Evolutionary conservation across 192 early-diverging fungal species (phyloP).

Genomic region (Phycomyces blakesleeanus): DNA sequence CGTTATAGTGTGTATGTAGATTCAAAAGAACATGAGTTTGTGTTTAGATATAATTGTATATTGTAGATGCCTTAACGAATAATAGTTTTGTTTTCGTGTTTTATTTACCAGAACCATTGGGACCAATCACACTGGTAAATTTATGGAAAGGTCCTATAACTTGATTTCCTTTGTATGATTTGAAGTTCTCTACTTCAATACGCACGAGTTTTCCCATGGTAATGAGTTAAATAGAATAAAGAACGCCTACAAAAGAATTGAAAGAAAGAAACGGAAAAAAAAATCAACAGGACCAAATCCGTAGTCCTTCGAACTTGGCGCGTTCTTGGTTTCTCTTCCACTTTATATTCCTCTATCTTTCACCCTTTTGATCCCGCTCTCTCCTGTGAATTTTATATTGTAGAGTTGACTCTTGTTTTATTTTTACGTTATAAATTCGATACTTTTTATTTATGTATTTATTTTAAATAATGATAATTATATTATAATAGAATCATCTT

Average conservation of each 20-base stretch:
- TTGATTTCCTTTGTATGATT: constrained; percentile 95
- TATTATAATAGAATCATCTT: too few relatives aligned
- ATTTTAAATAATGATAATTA: too few relatives aligned
- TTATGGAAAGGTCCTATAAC: constrained; percentile 91
- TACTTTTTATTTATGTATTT: too few relatives aligned
- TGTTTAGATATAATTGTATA: neutral
- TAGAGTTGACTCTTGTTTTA: too few relatives aligned
- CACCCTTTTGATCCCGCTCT: too few relatives aligned
- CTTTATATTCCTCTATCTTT: too few relatives aligned
- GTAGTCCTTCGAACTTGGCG: too few relatives aligned
- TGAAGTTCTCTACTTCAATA: constrained; percentile 97
- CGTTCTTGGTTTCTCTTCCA: too few relatives aligned
- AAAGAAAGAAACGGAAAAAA: constrained; percentile 4
- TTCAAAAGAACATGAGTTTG: neutral
- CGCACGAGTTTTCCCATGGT: constrained; percentile 78
- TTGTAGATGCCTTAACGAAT: neutral
- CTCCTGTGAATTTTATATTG: too few relatives aligned
- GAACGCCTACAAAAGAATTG: constrained; percentile 2
- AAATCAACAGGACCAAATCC: neutral
- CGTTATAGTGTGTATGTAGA: neutral
- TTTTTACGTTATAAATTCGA: too few relatives aligned
- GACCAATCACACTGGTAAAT: constrained; percentile 94
- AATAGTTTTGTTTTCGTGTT: neutral
- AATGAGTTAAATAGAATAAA: constrained; percentile 3
- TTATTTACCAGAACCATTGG: constrained; percentile 85